Base-by-base conservation (phyloP, 2,329 filamentous ascomycete species). In the Catunica adiposa region DNA sequence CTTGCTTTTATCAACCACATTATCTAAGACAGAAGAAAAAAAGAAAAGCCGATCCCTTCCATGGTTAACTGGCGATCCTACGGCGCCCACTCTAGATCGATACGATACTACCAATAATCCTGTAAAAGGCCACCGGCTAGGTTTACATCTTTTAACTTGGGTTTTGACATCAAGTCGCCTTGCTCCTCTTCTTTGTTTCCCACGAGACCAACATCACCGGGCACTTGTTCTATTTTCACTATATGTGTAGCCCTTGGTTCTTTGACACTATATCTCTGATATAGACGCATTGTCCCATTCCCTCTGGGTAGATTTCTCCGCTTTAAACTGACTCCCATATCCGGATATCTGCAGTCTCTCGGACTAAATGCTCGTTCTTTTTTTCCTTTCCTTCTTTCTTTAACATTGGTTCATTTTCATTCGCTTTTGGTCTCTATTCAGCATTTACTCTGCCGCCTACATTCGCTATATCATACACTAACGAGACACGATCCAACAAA, bases 361-460 rank as follows among this genome's bases (percentile, higher is more conserved):
- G n/a, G 20, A 17, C n/a, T 44, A 22, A 8, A 44, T 8, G 40
- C 29, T 14, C 37, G 20, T 47, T 46, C 54, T 55, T 31, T 48
- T 44, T 56, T 26, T 53, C 50, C 15, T 40, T 50, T 51, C 42
- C 37, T 54, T 46, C 26, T 11, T 44, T 26, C n/a, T n/a, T n/a
- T n/a, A n/a, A n/a, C n/a, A n/a, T n/a, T n/a, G n/a, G n/a, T n/a
- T n/a, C n/a, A n/a, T 15, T 25, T 50, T 42, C 42, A 54, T 51
- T n/a, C 17, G 17, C 47, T 54, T 20, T 48, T 17, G n/a, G 25
- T 31, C 48, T 47, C 29, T 14, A 20, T 47, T 53, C 34, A n/a
- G 52, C 22, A 25, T 20, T 57, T 60, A 56, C 56, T 56, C 53
- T 57, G 34, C 47, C 54, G 42, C 25, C 50, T 56, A 51, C 47